These are phyloP conservation scores for Lineolata rhizophorae DNA, from an alignment of 495 filamentous ascomycete genomes.

Conservation along the genomic window DNA sequence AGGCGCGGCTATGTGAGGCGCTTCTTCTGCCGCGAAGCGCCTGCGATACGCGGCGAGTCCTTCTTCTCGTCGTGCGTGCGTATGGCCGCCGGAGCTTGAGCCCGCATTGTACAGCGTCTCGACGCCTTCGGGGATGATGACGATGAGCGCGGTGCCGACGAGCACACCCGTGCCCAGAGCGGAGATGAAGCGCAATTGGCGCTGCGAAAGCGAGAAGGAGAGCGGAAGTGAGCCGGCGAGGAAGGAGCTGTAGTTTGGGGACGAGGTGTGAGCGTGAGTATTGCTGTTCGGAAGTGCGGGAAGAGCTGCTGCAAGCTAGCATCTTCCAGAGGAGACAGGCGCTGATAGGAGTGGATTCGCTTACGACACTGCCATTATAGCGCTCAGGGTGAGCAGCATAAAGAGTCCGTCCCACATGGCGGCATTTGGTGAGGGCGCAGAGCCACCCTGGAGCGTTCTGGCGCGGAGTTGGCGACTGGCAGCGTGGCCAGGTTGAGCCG, in stretches of 20 bases:
- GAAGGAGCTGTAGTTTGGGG: slow-evolving; percentile 52
- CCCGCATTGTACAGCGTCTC: slow-evolving; percentile 54
- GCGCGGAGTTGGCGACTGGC: too few species aligned
- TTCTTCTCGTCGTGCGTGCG: background rate
- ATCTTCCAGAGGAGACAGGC: background rate
- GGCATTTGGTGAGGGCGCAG: background rate
- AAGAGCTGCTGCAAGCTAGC: too few species aligned
- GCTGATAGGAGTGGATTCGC: slow-evolving; percentile 10
- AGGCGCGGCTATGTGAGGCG: too few species aligned
- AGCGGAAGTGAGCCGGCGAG: slow-evolving; percentile 83
- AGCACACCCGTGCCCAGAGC: slow-evolving; percentile 86
- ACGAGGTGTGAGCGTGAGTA: slow-evolving; percentile 4
- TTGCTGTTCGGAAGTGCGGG: slow-evolving; percentile 2
- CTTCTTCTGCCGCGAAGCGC: too few species aligned
- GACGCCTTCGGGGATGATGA: slow-evolving; percentile 93
- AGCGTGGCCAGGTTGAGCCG: too few species aligned
- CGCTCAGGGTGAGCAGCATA: slow-evolving; percentile 63
- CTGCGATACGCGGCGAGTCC: too few species aligned
- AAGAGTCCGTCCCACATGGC: slow-evolving; percentile 57
- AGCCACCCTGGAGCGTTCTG: background rate
- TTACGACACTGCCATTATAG: slow-evolving; percentile 90
- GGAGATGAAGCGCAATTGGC: slow-evolving; percentile 72
- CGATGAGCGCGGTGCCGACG: slow-evolving; percentile 83
- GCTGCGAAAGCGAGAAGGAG: slow-evolving; percentile 71
- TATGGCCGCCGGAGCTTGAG: slow-evolving; percentile 13